Evolutionary conservation across 169 alveolate species (phyloP).

Genomic region (Plasmodium vivax): DNA sequence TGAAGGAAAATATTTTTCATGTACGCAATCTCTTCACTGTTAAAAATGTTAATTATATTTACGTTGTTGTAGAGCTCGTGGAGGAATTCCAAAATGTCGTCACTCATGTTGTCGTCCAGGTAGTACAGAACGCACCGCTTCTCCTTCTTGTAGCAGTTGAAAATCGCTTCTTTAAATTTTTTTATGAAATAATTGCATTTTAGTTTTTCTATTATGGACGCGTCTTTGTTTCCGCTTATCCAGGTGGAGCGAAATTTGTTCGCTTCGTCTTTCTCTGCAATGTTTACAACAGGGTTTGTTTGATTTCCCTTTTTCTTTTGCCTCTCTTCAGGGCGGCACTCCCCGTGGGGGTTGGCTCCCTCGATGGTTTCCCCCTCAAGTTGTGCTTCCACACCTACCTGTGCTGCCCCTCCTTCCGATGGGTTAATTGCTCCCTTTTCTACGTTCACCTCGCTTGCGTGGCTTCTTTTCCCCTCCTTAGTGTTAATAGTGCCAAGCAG

Average conservation of each 20-base stretch:
- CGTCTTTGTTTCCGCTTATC: constrained; percentile 5
- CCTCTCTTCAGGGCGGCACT: neutral
- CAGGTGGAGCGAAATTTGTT: neutral
- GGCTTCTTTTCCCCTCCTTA: neutral
- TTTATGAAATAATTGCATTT: constrained; percentile 66
- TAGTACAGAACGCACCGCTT: constrained; percentile 70
- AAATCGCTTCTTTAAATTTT: constrained; percentile 70
- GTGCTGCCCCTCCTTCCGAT: neutral
- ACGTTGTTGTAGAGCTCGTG: constrained; percentile 65
- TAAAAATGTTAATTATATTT: constrained; percentile 55
- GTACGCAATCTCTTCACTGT: constrained; percentile 71
- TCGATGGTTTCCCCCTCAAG: neutral
- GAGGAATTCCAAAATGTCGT: constrained; percentile 66
- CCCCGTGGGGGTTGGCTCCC: neutral
- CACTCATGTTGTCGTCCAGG: constrained; percentile 63
- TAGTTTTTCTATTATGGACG: constrained; percentile 42
- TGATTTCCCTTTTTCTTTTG: neutral
- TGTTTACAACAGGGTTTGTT: neutral
- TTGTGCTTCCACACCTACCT: neutral
- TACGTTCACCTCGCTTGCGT: neutral
- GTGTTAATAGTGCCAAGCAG: neutral
- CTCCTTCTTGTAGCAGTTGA: constrained; percentile 71
- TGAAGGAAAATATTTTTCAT: constrained; percentile 61
- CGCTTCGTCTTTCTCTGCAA: neutral
- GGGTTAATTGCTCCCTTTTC: neutral